Base-by-base conservation (phyloP, 805 yeast species). In the Vanderwaltozyma polyspora region DNA sequence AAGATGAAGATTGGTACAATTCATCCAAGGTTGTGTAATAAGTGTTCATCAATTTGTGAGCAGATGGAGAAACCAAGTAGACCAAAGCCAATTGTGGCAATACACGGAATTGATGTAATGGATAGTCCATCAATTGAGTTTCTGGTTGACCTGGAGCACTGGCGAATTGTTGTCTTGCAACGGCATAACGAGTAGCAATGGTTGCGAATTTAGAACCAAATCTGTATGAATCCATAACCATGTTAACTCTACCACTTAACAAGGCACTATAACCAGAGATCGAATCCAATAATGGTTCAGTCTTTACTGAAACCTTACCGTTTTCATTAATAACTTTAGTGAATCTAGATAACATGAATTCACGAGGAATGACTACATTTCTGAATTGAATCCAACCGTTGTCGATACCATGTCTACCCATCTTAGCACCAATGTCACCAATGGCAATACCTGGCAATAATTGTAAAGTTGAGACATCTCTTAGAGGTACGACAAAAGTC, bases 351-450 rank as follows among this genome's bases (percentile, higher is more conserved):
- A 87, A 65, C 91, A 87, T 76, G 59, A 70, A 81, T 53, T 71
- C 78, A 41, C 86, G 72, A 36, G 96, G 96, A 42, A 87, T 81
- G 33, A 76, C 68, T 33, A 85, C 95, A 46, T 78, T 68, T 32
- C 81, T 67, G 62, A 82, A 87, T 62, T 86, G 95, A 51, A 87
- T 83, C 95, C 95, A 87, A 35, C 96, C 96, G 58, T 87, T 87
- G 54, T 87, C 96, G 45, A 87, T 82, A 38, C 94, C 95, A 51
- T 86, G 91, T 51, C 95, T 71, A 35, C 96, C 96, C 94, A 87
- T 85, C 63, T 87, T 87, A 43, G 81, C 75, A 37, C 96, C 96
- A 53, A 87, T 84, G 55, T 87, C 96, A 41, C 96, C 96, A 43
- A 85, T 67, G 22, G 82, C 60, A 37, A 87, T 64, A 36, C 96